Percentiles rank a stretch among this genome's conserved stretches.
Conservation (phyloP, 2,329 filamentous ascomycete species). For the Penicillium sp. region DNA sequence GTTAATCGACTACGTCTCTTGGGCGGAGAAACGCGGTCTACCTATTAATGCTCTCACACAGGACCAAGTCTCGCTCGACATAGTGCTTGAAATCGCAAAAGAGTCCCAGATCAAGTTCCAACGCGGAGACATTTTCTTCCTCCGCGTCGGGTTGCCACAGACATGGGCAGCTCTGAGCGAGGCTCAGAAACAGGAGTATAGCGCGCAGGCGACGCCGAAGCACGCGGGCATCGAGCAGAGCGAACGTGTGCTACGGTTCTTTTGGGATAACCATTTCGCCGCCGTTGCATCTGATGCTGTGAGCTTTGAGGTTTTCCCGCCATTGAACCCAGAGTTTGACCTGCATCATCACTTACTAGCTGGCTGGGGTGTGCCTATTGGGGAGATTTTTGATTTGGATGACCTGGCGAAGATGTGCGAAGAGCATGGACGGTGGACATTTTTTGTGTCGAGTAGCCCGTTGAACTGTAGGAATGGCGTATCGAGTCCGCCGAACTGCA, state of each 20-base stretch:
- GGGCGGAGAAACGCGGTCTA: slow-evolving; percentile 39
- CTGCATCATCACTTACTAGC: slow-evolving; percentile 43
- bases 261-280: slow-evolving; percentile 64
- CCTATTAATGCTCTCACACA: slow-evolving; percentile 38
- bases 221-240: slow-evolving; percentile 46
- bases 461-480: slow-evolving; percentile 46
- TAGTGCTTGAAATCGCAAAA: slow-evolving; percentile 39
- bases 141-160: slow-evolving; percentile 41
- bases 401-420: slow-evolving; percentile 39
- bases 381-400: slow-evolving; percentile 48
- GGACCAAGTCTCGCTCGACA: slow-evolving; percentile 41
- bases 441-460: slow-evolving; percentile 46
- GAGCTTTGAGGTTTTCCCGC: slow-evolving; percentile 60
- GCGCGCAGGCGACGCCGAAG: slow-evolving; percentile 35
- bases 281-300: slow-evolving; percentile 65
- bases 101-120: slow-evolving; percentile 44
- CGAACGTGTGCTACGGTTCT: slow-evolving; percentile 56
- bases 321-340: slow-evolving; percentile 38
- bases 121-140: slow-evolving; percentile 45
- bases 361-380: slow-evolving; percentile 46
- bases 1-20: slow-evolving; percentile 45
- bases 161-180: slow-evolving; percentile 41
- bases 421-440: slow-evolving; percentile 41
- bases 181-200: slow-evolving; percentile 35
- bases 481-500: slow-evolving; percentile 49